Conservation (phyloP, 2,329 filamentous ascomycete species). For the Monosporascus sp. region DNA sequence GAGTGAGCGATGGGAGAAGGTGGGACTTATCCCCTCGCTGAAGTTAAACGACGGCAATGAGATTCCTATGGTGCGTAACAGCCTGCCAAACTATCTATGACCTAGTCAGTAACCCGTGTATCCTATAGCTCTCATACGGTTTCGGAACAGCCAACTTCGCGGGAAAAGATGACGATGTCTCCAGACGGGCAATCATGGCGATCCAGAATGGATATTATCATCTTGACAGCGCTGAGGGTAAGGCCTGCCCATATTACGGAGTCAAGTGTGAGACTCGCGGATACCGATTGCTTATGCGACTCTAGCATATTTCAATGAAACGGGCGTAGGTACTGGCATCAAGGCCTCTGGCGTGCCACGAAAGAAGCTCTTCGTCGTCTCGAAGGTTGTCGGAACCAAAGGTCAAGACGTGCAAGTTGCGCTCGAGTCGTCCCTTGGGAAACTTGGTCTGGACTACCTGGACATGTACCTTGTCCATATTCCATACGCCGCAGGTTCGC, state of each 20-base stretch:
- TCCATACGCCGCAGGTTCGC: conserved; percentile 45
- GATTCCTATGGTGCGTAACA: conserved; percentile 56
- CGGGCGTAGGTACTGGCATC: conserved; percentile 66
- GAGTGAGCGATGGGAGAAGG: no score
- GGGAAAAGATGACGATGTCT: conserved; percentile 51
- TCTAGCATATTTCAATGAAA: conserved; percentile 55
- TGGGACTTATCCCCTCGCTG: conserved; percentile 46
- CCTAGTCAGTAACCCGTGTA: conserved; percentile 1
- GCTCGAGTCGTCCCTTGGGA: conserved; percentile 54
- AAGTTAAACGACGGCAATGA: conserved; percentile 68
- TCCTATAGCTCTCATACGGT: conserved; percentile 60
- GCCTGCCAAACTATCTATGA: no score
- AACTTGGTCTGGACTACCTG: conserved; percentile 63
- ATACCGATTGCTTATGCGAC: background rate
- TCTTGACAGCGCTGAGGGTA: conserved; percentile 67
- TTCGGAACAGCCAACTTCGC: conserved; percentile 64
- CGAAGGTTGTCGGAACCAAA: conserved; percentile 43
- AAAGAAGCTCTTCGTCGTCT: conserved; percentile 61
- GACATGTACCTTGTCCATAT: conserved; percentile 62
- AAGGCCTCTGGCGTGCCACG: conserved; percentile 59
- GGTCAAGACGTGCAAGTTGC: conserved; percentile 40
- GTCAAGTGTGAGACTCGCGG: background rate
- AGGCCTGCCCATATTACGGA: conserved; percentile 1
- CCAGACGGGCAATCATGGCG: conserved; percentile 49
- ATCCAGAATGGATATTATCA: conserved; percentile 63